Percentiles rank a stretch among this genome's conserved stretches.
Conservation (phyloP, 1,284 basidiomycete species). For the Cystobasidium slooffiae region DNA sequence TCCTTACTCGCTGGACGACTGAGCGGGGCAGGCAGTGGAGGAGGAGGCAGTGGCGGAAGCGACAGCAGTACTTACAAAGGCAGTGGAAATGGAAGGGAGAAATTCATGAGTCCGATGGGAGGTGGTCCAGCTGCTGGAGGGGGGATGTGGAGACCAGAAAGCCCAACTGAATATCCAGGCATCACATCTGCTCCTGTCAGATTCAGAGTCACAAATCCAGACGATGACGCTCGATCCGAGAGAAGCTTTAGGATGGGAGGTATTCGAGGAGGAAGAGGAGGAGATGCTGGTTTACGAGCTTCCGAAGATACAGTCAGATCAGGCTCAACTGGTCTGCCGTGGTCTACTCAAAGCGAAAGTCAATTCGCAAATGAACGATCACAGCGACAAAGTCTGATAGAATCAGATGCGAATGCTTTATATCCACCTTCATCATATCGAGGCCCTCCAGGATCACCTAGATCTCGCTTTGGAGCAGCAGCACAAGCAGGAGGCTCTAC, state of each 20-base stretch:
- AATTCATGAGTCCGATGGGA: conserved; percentile 24
- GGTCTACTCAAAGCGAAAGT: neutral
- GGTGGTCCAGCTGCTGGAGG: conserved; percentile 12
- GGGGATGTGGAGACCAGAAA: conserved; percentile 44
- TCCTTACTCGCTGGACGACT: neutral
- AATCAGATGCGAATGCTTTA: conserved; percentile 35
- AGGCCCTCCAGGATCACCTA: neutral
- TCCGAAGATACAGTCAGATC: conserved; percentile 34
- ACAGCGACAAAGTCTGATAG: conserved; percentile 29
- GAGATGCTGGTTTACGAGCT: neutral
- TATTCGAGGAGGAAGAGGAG: neutral
- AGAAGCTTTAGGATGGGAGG: conserved; percentile 24
- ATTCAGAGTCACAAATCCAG: conserved; percentile 42
- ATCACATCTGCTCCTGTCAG: conserved; percentile 32
- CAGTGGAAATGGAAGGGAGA: conserved; percentile 34
- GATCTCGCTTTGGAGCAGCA: neutral
- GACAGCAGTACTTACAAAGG: neutral
- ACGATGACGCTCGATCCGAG: conserved; percentile 35
- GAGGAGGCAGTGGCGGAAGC: conserved; percentile 10
- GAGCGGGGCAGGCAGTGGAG: neutral
- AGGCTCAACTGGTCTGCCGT: neutral
- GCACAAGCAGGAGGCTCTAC: neutral
- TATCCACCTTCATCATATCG: conserved; percentile 36
- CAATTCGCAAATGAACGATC: neutral
- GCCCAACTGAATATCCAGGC: conserved; percentile 41